Base-by-base conservation (phyloP, 139 green algal genomes). In the Yamagishiella unicocca region DNA sequence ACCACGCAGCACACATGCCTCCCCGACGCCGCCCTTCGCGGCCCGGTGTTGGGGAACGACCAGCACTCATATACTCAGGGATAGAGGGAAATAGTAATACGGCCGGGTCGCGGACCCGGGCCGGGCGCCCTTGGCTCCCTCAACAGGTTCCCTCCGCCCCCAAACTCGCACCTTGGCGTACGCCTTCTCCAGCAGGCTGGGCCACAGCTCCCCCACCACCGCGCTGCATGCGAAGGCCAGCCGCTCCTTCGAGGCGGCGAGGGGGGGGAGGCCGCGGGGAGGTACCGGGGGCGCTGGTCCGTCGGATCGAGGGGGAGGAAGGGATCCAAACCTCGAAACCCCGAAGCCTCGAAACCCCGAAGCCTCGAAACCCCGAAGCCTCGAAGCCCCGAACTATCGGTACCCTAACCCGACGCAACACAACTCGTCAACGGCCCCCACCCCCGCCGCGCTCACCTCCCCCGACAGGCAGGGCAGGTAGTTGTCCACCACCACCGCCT, bases 181-280 rank as follows among this genome's bases (percentile, higher is more conserved):
- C 19, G 89, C 93, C 83, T 95, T 95, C 74, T 95, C 91, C 53
- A 95, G 46, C 38, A 94, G 83, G 33, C 84, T 90, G 9, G 88
- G 84, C 93, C 93, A 95, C 82, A 95, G 87, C 89, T 95, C 93
- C 7, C 91, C 91, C 37, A 82, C 88, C 83, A 89, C 82, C 25
- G 71, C 86, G 9, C 68, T 88, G 46, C 82, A 91, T 1, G 85
- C 38, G 31, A 85, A 91, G 25, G 87, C 70, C 61, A 89, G 45
- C 12, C 55, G 61, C 54, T 68, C 55, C 45, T 83, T 50, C 17
- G 50, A 40, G 14, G n/a, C 46, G 27, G n/a, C 9, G 9, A 82
- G 43, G 33, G 75, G 37, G 4, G 50, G 53, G 38, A 3, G 50
- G 19, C 40, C n/a, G 35, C 12, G 31, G 24, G 22, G 45, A 46